Evolutionary conservation across 441 rosid species (phyloP).

Genomic region (Mallotus repandus): DNA sequence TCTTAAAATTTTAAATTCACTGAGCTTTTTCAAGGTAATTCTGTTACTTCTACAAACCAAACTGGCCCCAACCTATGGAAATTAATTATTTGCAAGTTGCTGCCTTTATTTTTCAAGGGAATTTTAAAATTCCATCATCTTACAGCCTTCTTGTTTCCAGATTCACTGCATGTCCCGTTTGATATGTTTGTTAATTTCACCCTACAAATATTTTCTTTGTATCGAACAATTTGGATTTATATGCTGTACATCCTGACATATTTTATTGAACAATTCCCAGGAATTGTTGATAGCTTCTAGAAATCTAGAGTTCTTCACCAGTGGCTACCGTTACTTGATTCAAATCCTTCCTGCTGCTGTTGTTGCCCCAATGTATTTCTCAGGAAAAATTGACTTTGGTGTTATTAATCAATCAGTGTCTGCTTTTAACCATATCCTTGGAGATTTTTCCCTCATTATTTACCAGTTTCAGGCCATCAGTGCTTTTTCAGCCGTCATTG

Average conservation of each 20-base stretch:
- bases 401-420: slow-evolving; percentile 96
- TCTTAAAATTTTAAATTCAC: too few relatives aligned
- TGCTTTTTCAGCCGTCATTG: slow-evolving; percentile 96
- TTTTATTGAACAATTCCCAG: slow-evolving; percentile 41
- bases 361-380: slow-evolving; percentile 97
- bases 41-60: too few relatives aligned
- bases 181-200: neutral
- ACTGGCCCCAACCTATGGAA: neutral
- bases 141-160: neutral
- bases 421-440: slow-evolving; percentile 93
- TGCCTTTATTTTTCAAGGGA: neutral
- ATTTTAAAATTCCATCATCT: neutral
- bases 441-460: slow-evolving; percentile 91
- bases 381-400: slow-evolving; percentile 97
- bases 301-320: slow-evolving; percentile 95
- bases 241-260: slow-evolving; percentile 18
- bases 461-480: slow-evolving; percentile 95
- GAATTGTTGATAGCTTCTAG: slow-evolving; percentile 86
- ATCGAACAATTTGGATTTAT: slow-evolving; percentile 6
- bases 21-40: too few relatives aligned
- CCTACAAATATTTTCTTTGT: slow-evolving; percentile 1
- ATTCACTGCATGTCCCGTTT: neutral
- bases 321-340: slow-evolving; percentile 89
- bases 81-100: neutral
- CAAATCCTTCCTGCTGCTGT: slow-evolving; percentile 99